Evolutionary conservation across 306 rosid species (phyloP), one percentile per base, ranked within the genome.

Genomic region (Glycine soja): DNA sequence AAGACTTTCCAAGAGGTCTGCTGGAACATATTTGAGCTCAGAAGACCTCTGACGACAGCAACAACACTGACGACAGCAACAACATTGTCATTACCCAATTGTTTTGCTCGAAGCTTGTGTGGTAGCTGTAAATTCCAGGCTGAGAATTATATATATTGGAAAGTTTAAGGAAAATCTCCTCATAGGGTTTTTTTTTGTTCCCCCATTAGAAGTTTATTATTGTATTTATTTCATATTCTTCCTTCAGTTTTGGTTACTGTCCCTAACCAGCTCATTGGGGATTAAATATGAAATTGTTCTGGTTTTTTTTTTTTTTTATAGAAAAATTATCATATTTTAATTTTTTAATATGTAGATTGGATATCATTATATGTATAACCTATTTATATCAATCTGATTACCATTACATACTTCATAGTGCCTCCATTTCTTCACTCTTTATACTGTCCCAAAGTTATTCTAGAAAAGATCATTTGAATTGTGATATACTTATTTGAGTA

Each of bases 101-200:
- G 59, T 69, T 75, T 82, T 80, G 87, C 24, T 82, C 86, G 80
- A 88, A 80, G 87, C 80, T 79, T 83, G 57, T 54, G 79, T 69
- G 10, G 40, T 10, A 24, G 45, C 75, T 47, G 75, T 70, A 70
- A 48, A 70, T 48, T 50, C 59, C 59, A 6, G 42, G 24, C 45
- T 70, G 16, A 70, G 32, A 48, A 47, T 48, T 16, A 36, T 36
- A 36, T 36, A 67, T 43, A 18, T 68, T 40, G 34, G 73, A 63
- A 68, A 68, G n/a, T 45, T 68, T 47, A 45, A 18, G 56, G 16
- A 69, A 71, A 61, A 71, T 70, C 14, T 71, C 11, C n/a, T 15
- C 8, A 59, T 66, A 24, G 78, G 79, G 54, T 19, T 66, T 74
- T 48, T 38, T 72, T 54, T 52, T 34, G 19, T 64, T 64, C 12